Percentiles rank a stretch among this genome's conserved stretches.
Evolutionary conservation across 2,329 filamentous ascomycete species (phyloP).

Genomic region (Sporothrix variecibatus): DNA sequence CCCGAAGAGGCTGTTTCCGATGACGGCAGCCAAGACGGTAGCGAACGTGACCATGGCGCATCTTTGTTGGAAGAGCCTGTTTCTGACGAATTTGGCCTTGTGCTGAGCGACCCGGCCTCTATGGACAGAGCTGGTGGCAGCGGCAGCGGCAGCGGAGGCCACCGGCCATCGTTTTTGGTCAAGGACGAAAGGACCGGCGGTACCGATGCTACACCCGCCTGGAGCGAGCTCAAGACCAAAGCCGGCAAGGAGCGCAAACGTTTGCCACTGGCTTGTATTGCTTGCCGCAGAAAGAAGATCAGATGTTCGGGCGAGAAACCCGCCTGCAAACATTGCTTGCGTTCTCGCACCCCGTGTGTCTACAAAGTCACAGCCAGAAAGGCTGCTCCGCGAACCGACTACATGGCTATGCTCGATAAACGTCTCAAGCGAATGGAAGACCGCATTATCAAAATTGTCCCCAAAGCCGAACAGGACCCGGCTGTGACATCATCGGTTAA

Average conservation of each 20-base stretch:
- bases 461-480: constrained; percentile 76
- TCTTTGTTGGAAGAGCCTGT: constrained; percentile 56
- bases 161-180: constrained; percentile 29
- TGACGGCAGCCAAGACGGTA: constrained; percentile 47
- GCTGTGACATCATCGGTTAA: constrained; percentile 60
- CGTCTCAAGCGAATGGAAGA: constrained; percentile 96
- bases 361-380: constrained; percentile 97
- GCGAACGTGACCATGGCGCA: constrained; percentile 42
- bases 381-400: constrained; percentile 90
- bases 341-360: constrained; percentile 90
- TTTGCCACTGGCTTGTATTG: constrained; percentile 89
- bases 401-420: constrained; percentile 99
- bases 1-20: constrained; percentile 46
- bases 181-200: constrained; percentile 63
- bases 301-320: constrained; percentile 97
- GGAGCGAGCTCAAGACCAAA: constrained; percentile 85
- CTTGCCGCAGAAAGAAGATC: constrained; percentile 95
- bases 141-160: neutral
- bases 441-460: constrained; percentile 91
- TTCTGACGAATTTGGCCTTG: constrained; percentile 61
- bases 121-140: constrained; percentile 52
- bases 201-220: constrained; percentile 57
- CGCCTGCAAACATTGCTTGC: constrained; percentile 91
- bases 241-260: constrained; percentile 95
- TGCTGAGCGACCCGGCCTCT: constrained; percentile 50